These are phyloP conservation scores for Cyberlindnera mycetangii DNA, from an alignment of 805 yeast species.

Conservation along the genomic window DNA sequence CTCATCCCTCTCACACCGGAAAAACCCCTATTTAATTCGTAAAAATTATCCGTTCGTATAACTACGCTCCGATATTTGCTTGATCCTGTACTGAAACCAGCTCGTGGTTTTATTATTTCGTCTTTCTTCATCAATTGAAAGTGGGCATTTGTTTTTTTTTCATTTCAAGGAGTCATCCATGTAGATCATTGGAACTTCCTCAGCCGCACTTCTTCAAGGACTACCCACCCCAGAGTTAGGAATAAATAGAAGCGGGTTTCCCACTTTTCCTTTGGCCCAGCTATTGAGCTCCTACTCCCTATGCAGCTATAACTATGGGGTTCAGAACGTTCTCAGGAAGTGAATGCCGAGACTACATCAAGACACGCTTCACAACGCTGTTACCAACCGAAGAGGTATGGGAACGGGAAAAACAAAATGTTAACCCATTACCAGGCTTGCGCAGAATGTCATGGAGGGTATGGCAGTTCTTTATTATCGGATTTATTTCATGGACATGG, in stretches of 20 bases:
- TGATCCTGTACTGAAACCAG: too few relatives aligned
- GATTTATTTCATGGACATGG: slow-evolving; percentile 61
- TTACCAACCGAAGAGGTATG: slow-evolving; percentile 43
- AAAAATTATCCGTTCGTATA: too few relatives aligned
- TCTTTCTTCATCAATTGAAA: too few relatives aligned
- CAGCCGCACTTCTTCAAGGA: too few relatives aligned
- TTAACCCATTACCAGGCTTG: slow-evolving; percentile 66
- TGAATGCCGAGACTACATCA: slow-evolving; percentile 14
- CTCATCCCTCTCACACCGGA: too few relatives aligned
- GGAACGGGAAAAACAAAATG: slow-evolving; percentile 29
- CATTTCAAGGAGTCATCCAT: too few relatives aligned
- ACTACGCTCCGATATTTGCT: too few relatives aligned
- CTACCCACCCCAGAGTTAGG: too few relatives aligned
- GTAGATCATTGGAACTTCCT: too few relatives aligned
- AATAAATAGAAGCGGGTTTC: neutral
- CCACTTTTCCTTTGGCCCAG: neutral
- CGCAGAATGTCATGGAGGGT: slow-evolving; percentile 43
- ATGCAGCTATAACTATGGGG: slow-evolving; percentile 7
- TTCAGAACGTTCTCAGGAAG: slow-evolving; percentile 10
- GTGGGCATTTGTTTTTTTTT: too few relatives aligned
- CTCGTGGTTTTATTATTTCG: too few relatives aligned
- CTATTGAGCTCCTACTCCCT: neutral
- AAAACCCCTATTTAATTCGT: too few relatives aligned
- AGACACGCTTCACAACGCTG: slow-evolving; percentile 48
- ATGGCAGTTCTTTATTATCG: slow-evolving; percentile 54